These are phyloP conservation scores for Mucuna pruriens DNA, from an alignment of 306 rosid genomes.

Conservation along the genomic window DNA sequence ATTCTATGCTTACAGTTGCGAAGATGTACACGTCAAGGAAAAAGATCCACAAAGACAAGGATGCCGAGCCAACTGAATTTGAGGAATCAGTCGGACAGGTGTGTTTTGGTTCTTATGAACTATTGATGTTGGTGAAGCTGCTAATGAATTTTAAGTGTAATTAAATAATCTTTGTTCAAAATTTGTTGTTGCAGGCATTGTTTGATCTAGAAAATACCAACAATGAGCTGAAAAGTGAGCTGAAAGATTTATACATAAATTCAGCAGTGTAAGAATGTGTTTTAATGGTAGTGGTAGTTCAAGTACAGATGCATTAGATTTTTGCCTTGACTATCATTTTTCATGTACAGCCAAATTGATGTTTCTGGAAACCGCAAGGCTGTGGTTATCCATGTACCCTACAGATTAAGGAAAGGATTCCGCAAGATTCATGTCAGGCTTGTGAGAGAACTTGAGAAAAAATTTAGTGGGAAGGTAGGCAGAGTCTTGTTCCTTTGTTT, in stretches of 20 bases:
- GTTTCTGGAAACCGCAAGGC: conserved; percentile 85
- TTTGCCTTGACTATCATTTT: background rate
- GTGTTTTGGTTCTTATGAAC: background rate
- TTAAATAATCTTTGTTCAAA: background rate
- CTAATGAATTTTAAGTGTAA: background rate
- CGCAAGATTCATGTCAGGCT: conserved; percentile 82
- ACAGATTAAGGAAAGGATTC: conserved; percentile 76
- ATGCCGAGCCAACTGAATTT: conserved; percentile 68
- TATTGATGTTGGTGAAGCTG: background rate
- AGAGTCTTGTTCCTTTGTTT: background rate
- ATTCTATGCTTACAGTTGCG: conserved; percentile 28
- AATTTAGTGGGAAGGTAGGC: conserved; percentile 83
- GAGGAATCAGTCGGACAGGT: conserved; percentile 88
- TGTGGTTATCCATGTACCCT: conserved; percentile 77
- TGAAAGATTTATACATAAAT: conserved; percentile 88
- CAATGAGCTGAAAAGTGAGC: conserved; percentile 84
- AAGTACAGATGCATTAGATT: background rate
- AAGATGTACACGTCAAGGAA: conserved; percentile 72
- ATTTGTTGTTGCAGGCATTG: conserved; percentile 53
- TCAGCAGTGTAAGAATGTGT: conserved; percentile 70
- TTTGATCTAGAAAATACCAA: conserved; percentile 83
- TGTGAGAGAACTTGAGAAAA: conserved; percentile 93
- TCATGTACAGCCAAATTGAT: conserved; percentile 65
- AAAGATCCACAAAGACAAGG: conserved; percentile 76
- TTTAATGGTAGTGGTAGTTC: background rate